phyloP scores from a whole-genome alignment of 352 stramenopile genomes.

The Phytophthora brassicae region DNA sequence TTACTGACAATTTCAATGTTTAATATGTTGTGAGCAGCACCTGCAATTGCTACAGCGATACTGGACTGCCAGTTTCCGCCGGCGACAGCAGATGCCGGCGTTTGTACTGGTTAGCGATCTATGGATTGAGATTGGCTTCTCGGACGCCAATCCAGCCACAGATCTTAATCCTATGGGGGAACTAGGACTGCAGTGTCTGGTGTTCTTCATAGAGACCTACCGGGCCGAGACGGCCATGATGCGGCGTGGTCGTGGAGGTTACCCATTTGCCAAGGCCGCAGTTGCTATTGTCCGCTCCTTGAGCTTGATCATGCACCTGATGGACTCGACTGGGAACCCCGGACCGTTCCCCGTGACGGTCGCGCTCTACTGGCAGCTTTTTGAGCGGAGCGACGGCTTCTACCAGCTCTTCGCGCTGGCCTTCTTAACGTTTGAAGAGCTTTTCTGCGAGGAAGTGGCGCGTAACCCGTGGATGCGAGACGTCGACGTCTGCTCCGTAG shows the following conservation, averaged over 20 bases:
- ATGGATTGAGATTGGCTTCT: slow-evolving; percentile 57
- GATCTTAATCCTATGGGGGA: slow-evolving; percentile 63
- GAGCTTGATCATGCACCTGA: slow-evolving; percentile 50
- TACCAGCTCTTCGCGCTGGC: slow-evolving; percentile 59
- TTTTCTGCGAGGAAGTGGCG: slow-evolving; percentile 61
- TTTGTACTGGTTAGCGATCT: slow-evolving; percentile 49
- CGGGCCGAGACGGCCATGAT: slow-evolving; percentile 65
- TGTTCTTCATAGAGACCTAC: slow-evolving; percentile 71
- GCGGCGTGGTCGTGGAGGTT: slow-evolving; percentile 52
- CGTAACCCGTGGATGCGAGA: slow-evolving; percentile 37
- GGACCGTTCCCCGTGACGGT: slow-evolving; percentile 53
- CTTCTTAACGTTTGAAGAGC: slow-evolving; percentile 68
- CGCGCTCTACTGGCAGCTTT: slow-evolving; percentile 67
- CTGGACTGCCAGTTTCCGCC: slow-evolving; percentile 53
- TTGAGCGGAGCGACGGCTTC: slow-evolving; percentile 52
- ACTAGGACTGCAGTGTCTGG: slow-evolving; percentile 57
- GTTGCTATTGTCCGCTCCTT: slow-evolving; percentile 52
- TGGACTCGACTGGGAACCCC: slow-evolving; percentile 38
- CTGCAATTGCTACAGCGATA: slow-evolving; percentile 59
- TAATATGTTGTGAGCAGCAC: slow-evolving; percentile 41
- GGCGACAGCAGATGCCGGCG: slow-evolving; percentile 31
- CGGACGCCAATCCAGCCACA: slow-evolving; percentile 47
- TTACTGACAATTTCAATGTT: slow-evolving; percentile 8
- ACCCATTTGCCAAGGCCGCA: slow-evolving; percentile 64
- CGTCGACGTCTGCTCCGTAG: slow-evolving; percentile 31